These are phyloP conservation scores for Pythium dissimile DNA, from an alignment of 352 stramenopile genomes.

Conservation along the genomic window DNA sequence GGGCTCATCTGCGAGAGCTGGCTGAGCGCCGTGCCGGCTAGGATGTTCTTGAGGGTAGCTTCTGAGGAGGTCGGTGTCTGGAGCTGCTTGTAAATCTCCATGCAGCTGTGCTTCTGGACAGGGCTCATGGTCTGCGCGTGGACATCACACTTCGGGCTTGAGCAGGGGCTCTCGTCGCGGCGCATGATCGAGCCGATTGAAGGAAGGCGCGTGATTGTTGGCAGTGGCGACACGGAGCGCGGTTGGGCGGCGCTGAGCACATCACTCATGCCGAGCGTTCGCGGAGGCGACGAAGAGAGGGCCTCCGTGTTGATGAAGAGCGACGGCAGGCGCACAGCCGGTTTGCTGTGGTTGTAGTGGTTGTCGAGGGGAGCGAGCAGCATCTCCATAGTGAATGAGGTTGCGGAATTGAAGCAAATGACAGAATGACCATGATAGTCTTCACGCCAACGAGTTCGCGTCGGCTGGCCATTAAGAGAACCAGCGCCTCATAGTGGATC, in stretches of 20 bases:
- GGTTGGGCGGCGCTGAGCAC: slow-evolving; percentile 39
- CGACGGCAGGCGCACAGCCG: slow-evolving; percentile 43
- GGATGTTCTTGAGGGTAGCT: slow-evolving; percentile 38
- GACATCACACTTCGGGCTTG: slow-evolving; percentile 19
- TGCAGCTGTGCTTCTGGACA: slow-evolving; percentile 53
- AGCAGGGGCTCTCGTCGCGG: slow-evolving; percentile 33
- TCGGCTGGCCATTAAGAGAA: no score
- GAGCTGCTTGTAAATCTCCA: slow-evolving; percentile 63
- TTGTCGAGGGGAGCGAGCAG: slow-evolving; percentile 62
- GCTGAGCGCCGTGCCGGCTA: slow-evolving; percentile 42
- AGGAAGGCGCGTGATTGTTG: slow-evolving; percentile 40
- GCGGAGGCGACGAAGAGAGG: slow-evolving; percentile 37
- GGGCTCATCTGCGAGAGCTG: slow-evolving; percentile 37
- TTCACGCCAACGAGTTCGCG: no score
- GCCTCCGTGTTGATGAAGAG: slow-evolving; percentile 40
- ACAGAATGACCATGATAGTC: slow-evolving; percentile 16
- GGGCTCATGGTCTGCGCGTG: slow-evolving; percentile 36
- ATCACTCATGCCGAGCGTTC: slow-evolving; percentile 62
- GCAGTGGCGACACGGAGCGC: slow-evolving; percentile 37
- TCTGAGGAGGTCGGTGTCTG: slow-evolving; percentile 27
- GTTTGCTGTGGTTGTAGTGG: slow-evolving; percentile 22
- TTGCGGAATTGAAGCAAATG: slow-evolving; percentile 7
- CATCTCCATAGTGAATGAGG: slow-evolving; percentile 42
- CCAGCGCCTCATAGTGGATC: slow-evolving; percentile 16
- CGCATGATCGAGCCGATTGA: slow-evolving; percentile 72